Percentiles rank a stretch among this genome's conserved stretches.
These are phyloP conservation scores for Trichoderma breve DNA, from an alignment of 2,329 filamentous ascomycete genomes.

Conservation along the genomic window DNA sequence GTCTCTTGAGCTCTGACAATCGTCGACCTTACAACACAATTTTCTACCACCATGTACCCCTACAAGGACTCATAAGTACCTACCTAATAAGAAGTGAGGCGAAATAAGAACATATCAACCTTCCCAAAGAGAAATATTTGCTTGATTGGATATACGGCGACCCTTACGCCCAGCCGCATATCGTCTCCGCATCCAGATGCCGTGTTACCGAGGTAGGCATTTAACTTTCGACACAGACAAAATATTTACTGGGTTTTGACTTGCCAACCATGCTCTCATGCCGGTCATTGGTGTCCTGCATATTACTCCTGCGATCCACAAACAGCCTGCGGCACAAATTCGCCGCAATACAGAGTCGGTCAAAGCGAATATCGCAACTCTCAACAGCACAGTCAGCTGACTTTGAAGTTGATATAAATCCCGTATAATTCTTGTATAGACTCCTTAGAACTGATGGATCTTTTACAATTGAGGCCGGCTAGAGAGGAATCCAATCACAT, in stretches of 20 bases:
- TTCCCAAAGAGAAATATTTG: neutral
- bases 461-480: neutral
- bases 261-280: neutral
- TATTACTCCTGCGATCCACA: neutral
- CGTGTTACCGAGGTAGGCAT: neutral
- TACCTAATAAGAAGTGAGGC: neutral
- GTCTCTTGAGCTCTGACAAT: neutral
- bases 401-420: neutral
- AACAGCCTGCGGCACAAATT: no score
- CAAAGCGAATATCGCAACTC: neutral
- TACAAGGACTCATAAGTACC: neutral
- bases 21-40: neutral
- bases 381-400: neutral
- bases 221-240: neutral
- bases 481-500: neutral
- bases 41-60: neutral
- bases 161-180: neutral
- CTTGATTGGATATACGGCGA: neutral
- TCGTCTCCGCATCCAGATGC: neutral
- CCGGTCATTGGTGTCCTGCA: neutral
- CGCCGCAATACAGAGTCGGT: neutral
- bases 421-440: neutral
- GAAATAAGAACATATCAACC: neutral
- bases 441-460: no score
- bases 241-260: neutral